Conservation (phyloP, 108 stramenopile species). For the Cyclostephanos tholiformis region DNA sequence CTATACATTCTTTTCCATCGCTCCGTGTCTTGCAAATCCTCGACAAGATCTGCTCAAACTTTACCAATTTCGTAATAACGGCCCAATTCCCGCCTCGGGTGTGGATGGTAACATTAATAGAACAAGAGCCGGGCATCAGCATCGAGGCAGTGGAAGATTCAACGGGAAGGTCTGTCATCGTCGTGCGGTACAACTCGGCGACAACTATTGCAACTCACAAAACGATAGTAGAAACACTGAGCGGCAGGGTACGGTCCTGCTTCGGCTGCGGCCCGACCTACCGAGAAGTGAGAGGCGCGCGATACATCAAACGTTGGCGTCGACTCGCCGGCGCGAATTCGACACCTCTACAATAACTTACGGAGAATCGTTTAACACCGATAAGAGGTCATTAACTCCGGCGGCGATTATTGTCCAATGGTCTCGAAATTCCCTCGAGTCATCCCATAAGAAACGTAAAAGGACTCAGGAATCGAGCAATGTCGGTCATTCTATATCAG, state of each 20-base stretch:
- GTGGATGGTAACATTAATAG: slow-evolving; percentile 5
- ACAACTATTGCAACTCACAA: not conserved
- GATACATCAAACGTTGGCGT: slow-evolving; percentile 56
- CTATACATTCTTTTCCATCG: slow-evolving; percentile 56
- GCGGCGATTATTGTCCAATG: slow-evolving; percentile 57
- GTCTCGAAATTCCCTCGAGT: slow-evolving; percentile 42
- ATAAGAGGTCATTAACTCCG: slow-evolving; percentile 15
- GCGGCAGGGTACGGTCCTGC: slow-evolving; percentile 24
- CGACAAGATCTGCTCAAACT: slow-evolving; percentile 42
- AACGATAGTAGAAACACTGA: not conserved
- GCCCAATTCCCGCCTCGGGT: slow-evolving; percentile 14
- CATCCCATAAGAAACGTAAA: slow-evolving; percentile 49
- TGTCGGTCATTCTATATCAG: not conserved
- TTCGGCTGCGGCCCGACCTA: slow-evolving; percentile 56
- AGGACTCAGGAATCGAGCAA: slow-evolving; percentile 5
- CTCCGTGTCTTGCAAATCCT: slow-evolving; percentile 52
- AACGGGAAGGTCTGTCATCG: not conserved
- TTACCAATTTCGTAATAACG: slow-evolving; percentile 51
- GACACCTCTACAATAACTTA: slow-evolving; percentile 57
- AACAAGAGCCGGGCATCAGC: slow-evolving; percentile 20
- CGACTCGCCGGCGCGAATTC: slow-evolving; percentile 53
- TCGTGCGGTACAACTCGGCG: not conserved
- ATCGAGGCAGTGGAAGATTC: not conserved
- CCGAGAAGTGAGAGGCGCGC: slow-evolving; percentile 55
- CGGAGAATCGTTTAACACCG: slow-evolving; percentile 13